A percentile compares a stretch with the other conserved stretches of the same genome.
phyloP scores from a whole-genome alignment of 2,329 filamentous ascomycete species.

The Escovopsis weberi region DNA sequence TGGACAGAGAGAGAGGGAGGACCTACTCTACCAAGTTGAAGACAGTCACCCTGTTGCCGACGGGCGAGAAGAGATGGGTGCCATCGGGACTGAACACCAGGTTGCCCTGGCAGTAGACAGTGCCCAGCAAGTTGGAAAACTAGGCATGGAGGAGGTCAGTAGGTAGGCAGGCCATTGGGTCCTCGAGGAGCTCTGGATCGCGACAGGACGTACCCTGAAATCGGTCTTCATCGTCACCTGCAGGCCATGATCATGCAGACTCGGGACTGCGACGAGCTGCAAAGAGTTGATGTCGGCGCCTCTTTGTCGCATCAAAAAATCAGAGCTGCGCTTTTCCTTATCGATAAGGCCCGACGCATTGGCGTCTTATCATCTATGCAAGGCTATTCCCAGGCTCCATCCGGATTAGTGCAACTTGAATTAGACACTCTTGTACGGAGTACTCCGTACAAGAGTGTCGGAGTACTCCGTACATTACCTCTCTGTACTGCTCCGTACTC shows the following conservation, averaged over 20 bases:
- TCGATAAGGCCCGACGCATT: constrained; percentile 8
- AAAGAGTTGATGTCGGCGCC: not conserved
- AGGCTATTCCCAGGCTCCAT: no score
- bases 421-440: no score
- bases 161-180: not conserved
- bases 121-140: constrained; percentile 97
- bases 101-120: constrained; percentile 96
- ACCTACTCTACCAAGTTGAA: constrained; percentile 90
- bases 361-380: no score
- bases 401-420: no score
- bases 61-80: constrained; percentile 85
- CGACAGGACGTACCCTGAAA: constrained; percentile 58
- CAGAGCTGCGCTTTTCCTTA: constrained; percentile 9
- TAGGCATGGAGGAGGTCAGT: constrained; percentile 21
- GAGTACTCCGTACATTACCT: no score
- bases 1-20: no score
- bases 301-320: constrained; percentile 7
- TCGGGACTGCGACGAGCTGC: not conserved
- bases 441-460: no score
- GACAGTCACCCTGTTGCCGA: constrained; percentile 88
- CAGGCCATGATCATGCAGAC: constrained; percentile 17
- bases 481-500: no score
- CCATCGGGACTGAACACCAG: constrained; percentile 94
- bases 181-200: not conserved
- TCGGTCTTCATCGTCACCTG: constrained; percentile 84